phyloP scores from a whole-genome alignment of 164 flowering plant species.

The Umbellularia californica region DNA sequence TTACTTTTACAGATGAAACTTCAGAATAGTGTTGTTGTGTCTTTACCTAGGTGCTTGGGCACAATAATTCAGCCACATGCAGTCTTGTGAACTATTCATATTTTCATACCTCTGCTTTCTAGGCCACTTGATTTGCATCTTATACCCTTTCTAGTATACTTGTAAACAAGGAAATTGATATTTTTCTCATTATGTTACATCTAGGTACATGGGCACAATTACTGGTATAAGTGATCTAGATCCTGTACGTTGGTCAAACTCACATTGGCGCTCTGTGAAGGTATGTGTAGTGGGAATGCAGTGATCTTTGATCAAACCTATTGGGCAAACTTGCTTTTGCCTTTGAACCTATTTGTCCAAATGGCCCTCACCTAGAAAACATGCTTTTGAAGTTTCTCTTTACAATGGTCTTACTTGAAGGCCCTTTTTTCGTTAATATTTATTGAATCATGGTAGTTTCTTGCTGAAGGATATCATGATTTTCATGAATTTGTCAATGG shows the following conservation, averaged over 20 bases:
- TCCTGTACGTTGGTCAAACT: constrained; percentile 75
- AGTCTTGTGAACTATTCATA: no score
- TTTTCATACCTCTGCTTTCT: no score
- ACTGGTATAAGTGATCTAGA: constrained; percentile 85
- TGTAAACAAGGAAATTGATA: background rate
- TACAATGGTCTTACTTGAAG: no score
- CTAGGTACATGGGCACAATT: constrained; percentile 88
- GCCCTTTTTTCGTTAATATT: no score
- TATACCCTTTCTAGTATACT: background rate
- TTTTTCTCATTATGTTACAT: constrained; percentile 4
- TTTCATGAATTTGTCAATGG: background rate
- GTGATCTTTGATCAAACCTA: background rate
- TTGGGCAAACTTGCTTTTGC: background rate
- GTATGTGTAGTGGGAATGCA: constrained; percentile 22
- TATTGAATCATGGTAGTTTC: no score
- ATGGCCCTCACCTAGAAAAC: no score
- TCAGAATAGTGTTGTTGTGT: no score
- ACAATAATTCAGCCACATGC: no score
- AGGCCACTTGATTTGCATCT: no score
- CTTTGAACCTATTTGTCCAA: background rate
- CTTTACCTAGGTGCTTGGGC: no score
- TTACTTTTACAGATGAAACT: no score
- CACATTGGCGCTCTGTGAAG: constrained; percentile 97
- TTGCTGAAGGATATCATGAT: background rate
- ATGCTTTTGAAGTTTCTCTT: no score